Conservation (phyloP, 345 rosid genomes). For the Gossypium ekmanianum region DNA sequence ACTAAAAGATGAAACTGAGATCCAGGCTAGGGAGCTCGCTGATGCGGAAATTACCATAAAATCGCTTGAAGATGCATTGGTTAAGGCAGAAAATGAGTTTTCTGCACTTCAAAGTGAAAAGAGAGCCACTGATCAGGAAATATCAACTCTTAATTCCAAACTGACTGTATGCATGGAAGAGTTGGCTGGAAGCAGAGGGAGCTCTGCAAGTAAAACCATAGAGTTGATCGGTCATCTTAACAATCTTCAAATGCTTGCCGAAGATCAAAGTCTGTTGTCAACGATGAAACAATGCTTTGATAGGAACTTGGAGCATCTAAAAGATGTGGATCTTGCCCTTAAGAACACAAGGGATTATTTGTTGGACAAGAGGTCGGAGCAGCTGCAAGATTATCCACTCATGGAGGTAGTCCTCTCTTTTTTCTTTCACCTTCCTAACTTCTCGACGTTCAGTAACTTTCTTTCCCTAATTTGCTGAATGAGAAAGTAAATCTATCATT, state of each 20-base stretch:
- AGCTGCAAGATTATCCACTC: conserved; percentile 26
- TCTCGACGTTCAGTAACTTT: not conserved
- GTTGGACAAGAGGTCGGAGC: conserved; percentile 29
- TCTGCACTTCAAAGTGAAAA: conserved; percentile 58
- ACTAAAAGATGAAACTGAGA: conserved; percentile 54
- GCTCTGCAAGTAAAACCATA: conserved; percentile 43
- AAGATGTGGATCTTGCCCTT: conserved; percentile 52
- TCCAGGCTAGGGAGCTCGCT: conserved; percentile 42
- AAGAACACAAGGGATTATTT: conserved; percentile 35
- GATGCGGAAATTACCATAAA: conserved; percentile 49
- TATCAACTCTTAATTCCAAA: conserved; percentile 56
- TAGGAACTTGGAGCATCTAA: conserved; percentile 50
- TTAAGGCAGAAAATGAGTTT: conserved; percentile 44
- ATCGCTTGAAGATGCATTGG: conserved; percentile 67
- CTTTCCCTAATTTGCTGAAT: not conserved
- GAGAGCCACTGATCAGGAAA: conserved; percentile 50
- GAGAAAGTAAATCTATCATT: not conserved
- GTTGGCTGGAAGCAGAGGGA: conserved; percentile 62
- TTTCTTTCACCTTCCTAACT: not conserved
- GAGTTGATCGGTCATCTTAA: conserved; percentile 51
- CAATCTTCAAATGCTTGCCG: conserved; percentile 50
- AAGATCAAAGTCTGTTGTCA: conserved; percentile 49
- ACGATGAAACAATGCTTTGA: conserved; percentile 47
- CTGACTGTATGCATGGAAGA: conserved; percentile 75
- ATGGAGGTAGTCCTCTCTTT: conserved; percentile 41